Evolutionary conservation across 257 asterid species (phyloP).

Genomic region (Coffea canephora): DNA sequence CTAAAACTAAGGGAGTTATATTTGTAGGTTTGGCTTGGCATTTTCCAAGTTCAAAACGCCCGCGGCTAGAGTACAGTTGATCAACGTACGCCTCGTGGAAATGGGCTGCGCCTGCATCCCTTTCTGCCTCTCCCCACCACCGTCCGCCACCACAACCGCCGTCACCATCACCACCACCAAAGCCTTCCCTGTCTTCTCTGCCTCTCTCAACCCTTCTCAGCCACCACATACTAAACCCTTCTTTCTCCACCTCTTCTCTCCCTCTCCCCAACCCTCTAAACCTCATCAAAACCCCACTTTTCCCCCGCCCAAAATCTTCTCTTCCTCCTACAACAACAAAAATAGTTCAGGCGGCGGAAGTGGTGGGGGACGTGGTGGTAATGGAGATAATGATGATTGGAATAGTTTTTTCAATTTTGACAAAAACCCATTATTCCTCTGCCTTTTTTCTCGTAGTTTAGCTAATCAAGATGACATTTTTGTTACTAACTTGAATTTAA

Average conservation of each 20-base stretch:
- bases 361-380: conserved; percentile 38
- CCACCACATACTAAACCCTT: conserved; percentile 14
- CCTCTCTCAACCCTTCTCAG: conserved; percentile 18
- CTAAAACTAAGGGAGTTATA: no score
- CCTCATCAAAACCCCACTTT: conserved; percentile 29
- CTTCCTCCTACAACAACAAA: neutral
- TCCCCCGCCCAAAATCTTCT: conserved; percentile 2
- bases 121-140: conserved; percentile 14
- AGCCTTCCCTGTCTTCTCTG: conserved; percentile 12
- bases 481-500: conserved; percentile 19
- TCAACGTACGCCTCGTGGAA: conserved; percentile 16
- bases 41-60: neutral
- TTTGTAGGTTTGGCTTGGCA: neutral
- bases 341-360: conserved; percentile 23
- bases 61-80: neutral
- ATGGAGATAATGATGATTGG: conserved; percentile 30
- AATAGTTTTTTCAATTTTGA: conserved; percentile 41
- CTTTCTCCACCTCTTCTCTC: conserved; percentile 18
- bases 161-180: conserved; percentile 24
- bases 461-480: conserved; percentile 18
- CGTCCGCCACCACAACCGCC: conserved; percentile 21
- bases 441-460: conserved; percentile 24
- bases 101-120: conserved; percentile 55
- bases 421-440: conserved; percentile 27
- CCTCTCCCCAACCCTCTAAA: conserved; percentile 20